Conservation (phyloP, 208 protist genomes). For the Trypanosoma platydactyli region DNA sequence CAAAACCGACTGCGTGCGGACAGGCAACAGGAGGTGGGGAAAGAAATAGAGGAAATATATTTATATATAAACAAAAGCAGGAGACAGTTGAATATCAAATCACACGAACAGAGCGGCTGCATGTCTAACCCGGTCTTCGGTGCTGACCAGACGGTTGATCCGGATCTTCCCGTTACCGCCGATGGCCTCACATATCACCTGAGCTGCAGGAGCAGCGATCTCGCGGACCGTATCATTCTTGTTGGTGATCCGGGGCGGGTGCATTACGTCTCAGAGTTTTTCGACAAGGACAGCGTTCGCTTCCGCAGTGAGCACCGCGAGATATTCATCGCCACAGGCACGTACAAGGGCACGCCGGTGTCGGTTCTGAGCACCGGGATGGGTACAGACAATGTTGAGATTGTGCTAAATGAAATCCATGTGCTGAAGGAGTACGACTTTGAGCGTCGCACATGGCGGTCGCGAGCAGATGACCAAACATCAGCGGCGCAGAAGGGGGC, state of each 20-base stretch:
- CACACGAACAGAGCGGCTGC: too few relatives aligned
- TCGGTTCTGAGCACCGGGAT: constrained; percentile 76
- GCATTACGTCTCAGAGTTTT: constrained; percentile 44
- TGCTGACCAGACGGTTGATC: constrained; percentile 39
- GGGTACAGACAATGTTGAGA: constrained; percentile 83
- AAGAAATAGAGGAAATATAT: too few relatives aligned
- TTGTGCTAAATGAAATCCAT: constrained; percentile 76
- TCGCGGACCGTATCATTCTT: constrained; percentile 73
- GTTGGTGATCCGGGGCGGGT: constrained; percentile 76
- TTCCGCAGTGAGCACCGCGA: constrained; percentile 65
- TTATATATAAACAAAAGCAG: neutral
- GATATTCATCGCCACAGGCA: constrained; percentile 65
- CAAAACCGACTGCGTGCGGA: too few relatives aligned
- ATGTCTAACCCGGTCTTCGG: constrained; percentile 44
- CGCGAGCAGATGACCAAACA: constrained; percentile 30
- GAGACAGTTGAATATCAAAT: too few relatives aligned
- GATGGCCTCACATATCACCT: constrained; percentile 77
- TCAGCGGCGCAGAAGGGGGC: neutral
- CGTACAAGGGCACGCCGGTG: constrained; percentile 68
- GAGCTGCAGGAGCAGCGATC: constrained; percentile 35
- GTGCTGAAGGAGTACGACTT: constrained; percentile 79
- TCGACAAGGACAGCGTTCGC: constrained; percentile 55
- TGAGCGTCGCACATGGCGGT: constrained; percentile 38
- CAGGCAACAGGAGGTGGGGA: too few relatives aligned
- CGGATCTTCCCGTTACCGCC: constrained; percentile 57